Conservation (phyloP, 176 grass and related monocot species). For the Saccharum officinarum region DNA sequence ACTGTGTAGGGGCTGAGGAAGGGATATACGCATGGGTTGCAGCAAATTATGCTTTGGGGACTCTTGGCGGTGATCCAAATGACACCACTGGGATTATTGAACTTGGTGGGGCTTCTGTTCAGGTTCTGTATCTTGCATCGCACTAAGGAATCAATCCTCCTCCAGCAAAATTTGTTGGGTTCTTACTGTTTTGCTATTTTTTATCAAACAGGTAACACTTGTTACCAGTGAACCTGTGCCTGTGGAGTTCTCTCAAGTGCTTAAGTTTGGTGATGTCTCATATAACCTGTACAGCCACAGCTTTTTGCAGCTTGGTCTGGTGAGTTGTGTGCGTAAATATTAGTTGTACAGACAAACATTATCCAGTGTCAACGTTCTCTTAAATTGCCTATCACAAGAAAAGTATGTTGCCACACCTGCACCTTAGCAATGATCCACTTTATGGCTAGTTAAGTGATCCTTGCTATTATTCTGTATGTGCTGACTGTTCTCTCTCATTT, state of each 20-base stretch:
- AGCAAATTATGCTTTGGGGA: slow-evolving; percentile 79
- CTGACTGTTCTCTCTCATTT: slow-evolving; percentile 30
- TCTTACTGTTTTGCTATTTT: slow-evolving; percentile 12
- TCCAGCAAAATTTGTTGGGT: background rate
- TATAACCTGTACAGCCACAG: slow-evolving; percentile 90
- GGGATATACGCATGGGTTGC: slow-evolving; percentile 92
- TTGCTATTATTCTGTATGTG: slow-evolving; percentile 8
- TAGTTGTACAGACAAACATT: background rate
- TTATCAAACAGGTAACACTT: slow-evolving; percentile 66
- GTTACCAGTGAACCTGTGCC: slow-evolving; percentile 61
- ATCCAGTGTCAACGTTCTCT: background rate
- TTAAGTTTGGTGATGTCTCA: slow-evolving; percentile 61
- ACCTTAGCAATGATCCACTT: slow-evolving; percentile 6
- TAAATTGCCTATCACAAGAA: background rate
- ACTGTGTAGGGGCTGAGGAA: slow-evolving; percentile 68
- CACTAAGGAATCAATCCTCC: background rate
- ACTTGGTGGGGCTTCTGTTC: slow-evolving; percentile 87
- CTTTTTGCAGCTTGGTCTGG: slow-evolving; percentile 93
- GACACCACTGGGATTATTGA: slow-evolving; percentile 85
- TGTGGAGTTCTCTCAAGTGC: slow-evolving; percentile 54
- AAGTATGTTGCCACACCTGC: background rate
- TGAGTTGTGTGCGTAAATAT: slow-evolving; percentile 38
- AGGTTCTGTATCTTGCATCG: slow-evolving; percentile 53
- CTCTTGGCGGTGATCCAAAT: slow-evolving; percentile 52
- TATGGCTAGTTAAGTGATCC: background rate